These are phyloP conservation scores for Hemileia vastatrix DNA, from an alignment of 1,284 basidiomycete species.

Conservation along the genomic window DNA sequence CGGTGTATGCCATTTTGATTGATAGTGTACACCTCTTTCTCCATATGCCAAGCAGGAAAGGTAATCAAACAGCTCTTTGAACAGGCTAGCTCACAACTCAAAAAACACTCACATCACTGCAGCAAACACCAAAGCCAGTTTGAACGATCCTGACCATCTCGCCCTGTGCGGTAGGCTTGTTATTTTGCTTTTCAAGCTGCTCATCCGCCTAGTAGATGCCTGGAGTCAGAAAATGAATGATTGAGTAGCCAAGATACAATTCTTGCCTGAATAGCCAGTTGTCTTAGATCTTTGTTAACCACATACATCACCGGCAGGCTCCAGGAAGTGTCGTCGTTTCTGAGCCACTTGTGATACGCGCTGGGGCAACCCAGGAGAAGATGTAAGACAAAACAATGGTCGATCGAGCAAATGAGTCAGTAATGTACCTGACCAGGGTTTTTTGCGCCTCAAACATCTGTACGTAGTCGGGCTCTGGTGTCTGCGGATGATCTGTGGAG, in stretches of 20 bases:
- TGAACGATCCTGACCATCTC: slow-evolving; percentile 15
- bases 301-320: slow-evolving; percentile 19
- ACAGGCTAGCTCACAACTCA: not conserved
- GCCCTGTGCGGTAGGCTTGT: slow-evolving; percentile 3
- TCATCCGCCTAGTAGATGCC: slow-evolving; percentile 11
- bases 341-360: slow-evolving; percentile 19
- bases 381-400: not conserved
- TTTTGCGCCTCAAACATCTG: slow-evolving; percentile 14
- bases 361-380: not conserved
- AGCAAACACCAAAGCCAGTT: slow-evolving; percentile 16
- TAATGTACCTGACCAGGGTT: slow-evolving; percentile 13
- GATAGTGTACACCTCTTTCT: too few species aligned
- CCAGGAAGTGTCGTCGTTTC: slow-evolving; percentile 17
- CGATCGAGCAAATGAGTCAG: not conserved
- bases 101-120: slow-evolving; percentile 14
- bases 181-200: not conserved
- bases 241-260: not conserved
- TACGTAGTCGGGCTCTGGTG: slow-evolving; percentile 4
- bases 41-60: not conserved
- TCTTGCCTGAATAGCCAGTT: slow-evolving; percentile 15
- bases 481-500: not conserved
- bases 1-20: too few species aligned
- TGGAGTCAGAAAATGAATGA: not conserved
- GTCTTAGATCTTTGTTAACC: slow-evolving; percentile 11
- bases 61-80: not conserved